Evolutionary conservation across 2,329 filamentous ascomycete species (phyloP), one percentile per base, ranked within the genome.

Genomic region (Venturia pyrina): DNA sequence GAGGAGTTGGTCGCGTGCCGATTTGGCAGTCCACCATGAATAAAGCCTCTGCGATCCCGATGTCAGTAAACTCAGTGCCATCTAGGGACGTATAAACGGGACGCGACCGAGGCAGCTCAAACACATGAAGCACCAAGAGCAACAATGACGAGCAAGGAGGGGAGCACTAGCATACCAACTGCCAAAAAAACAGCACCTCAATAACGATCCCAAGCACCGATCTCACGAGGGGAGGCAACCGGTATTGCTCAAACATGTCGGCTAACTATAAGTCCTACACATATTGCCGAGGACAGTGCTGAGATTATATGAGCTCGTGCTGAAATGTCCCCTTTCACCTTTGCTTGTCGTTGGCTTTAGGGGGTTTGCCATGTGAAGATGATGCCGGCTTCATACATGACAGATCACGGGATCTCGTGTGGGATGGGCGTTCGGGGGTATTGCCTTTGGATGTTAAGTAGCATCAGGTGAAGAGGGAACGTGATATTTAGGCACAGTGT

Each of bases 11-110:
- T 89, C 85, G 62, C 84, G 81, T 1, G 84, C 83, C 62, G 83
- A 88, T 74, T 85, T 88, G 68, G 83, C 82, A 66, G 78, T 83
- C 80, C 87, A 88, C 86, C 89, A 91, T 15, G 37, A 28, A 40
- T 56, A 66, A 4, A 66, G 61, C 34, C 65, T 63, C 65, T 66
- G 59, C 34, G 53, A 59, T 11, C 32, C 53, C 28, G 53, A 34
- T 21, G 53, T 59, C 7, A 59, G 53, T 37, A 59, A 59, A 21
- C 15, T 21, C 15, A 59, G 32, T 59, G 34, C 34, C 34, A 50
- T 64, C 41, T 63, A n/a, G 10, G 3, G 1, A 7, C 19, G 10
- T 21, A 7, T 3, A 11, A 7, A 40, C 2, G 11, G 37, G 37
- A 40, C 37, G 5, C 6, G 37, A 40, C 37, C 37, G 11, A 43